Percentiles rank a stretch among this genome's conserved stretches.
phyloP scores from a whole-genome alignment of 192 early-diverging fungal genomes.

The Haplosporangium gracile region DNA sequence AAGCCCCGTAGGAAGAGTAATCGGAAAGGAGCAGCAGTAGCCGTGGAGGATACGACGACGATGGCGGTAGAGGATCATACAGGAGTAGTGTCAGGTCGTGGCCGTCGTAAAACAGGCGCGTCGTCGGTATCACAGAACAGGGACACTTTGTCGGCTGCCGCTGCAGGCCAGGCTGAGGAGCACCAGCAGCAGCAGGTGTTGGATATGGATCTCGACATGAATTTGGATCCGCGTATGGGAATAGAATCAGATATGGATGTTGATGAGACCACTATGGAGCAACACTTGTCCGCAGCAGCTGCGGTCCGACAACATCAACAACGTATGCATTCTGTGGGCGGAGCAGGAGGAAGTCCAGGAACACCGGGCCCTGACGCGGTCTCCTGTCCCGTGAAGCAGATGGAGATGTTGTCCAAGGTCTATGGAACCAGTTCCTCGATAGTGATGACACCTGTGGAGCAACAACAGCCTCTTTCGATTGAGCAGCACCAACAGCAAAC shows the following conservation, averaged over 20 bases:
- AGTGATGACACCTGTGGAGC: not conserved
- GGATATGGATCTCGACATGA: not conserved
- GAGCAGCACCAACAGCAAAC: not conserved
- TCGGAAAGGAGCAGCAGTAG: not conserved
- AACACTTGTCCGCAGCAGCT: not conserved
- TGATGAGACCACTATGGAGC: constrained; percentile 7
- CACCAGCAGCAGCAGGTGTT: not conserved
- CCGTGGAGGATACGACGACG: not conserved
- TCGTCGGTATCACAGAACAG: not conserved
- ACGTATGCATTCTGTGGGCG: not conserved
- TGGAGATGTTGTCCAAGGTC: constrained; percentile 14
- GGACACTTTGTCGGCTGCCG: not conserved
- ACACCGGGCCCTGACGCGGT: not conserved
- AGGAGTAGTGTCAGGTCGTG: not conserved
- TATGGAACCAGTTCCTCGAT: not conserved
- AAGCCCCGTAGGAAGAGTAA: not conserved
- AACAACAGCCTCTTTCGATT: not conserved
- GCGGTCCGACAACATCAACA: not conserved
- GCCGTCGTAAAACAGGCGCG: too few species aligned
- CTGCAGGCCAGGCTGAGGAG: not conserved
- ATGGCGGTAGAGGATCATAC: not conserved
- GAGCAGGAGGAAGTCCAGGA: not conserved
- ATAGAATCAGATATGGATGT: constrained; percentile 6
- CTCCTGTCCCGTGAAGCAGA: not conserved
- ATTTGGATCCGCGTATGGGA: constrained; percentile 4